Evolutionary conservation across 2,329 filamentous ascomycete genomes (phyloP).

Genomic region (Ophiocordyceps camponoti-rufipedis): DNA sequence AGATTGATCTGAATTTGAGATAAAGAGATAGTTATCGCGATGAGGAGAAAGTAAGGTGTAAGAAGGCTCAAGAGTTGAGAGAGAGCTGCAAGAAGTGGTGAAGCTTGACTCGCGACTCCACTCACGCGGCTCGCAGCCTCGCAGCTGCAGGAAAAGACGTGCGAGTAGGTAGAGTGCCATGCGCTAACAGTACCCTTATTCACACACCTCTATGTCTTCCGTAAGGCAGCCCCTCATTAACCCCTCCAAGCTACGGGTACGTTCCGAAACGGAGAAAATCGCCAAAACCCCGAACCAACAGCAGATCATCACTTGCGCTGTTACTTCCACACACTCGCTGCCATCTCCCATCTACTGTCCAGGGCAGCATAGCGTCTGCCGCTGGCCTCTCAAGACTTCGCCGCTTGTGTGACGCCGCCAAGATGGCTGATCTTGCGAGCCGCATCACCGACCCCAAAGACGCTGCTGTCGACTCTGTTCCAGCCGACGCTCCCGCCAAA

Average conservation of each 20-base stretch:
- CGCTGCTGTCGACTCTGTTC: neutral
- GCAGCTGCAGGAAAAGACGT: too few relatives aligned
- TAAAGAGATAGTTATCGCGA: too few relatives aligned
- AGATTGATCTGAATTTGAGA: too few relatives aligned
- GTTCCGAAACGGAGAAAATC: neutral
- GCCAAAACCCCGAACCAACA: neutral
- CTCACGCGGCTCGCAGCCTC: too few relatives aligned
- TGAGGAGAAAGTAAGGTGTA: too few relatives aligned
- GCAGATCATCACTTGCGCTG: neutral
- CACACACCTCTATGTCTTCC: too few relatives aligned
- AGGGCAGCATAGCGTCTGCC: neutral
- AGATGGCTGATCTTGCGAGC: constrained; percentile 31
- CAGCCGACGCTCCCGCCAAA: constrained; percentile 5
- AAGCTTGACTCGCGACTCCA: too few relatives aligned
- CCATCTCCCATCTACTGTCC: neutral
- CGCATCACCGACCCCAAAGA: constrained; percentile 28
- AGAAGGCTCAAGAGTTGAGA: too few relatives aligned
- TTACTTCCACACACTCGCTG: neutral
- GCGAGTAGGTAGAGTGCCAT: too few relatives aligned
- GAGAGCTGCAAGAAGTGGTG: too few relatives aligned
- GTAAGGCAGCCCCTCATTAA: neutral
- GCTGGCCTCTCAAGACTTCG: neutral
- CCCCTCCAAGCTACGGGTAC: too few relatives aligned
- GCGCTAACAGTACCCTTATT: too few relatives aligned
- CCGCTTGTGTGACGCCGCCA: neutral